Evolutionary conservation across 129 eudicot species (phyloP).

Genomic region (Dittrichia graveolens): DNA sequence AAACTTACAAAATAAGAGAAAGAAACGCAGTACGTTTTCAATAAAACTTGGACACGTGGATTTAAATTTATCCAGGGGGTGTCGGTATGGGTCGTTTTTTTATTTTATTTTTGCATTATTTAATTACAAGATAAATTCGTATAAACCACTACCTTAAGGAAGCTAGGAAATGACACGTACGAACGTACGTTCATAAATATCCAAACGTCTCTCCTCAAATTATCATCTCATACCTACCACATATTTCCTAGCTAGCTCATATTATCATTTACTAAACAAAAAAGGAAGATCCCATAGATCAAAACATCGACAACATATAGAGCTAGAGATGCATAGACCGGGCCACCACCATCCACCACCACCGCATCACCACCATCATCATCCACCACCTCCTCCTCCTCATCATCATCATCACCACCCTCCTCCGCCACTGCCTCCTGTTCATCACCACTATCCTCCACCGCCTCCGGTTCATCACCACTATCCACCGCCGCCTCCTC

Average conservation of each 20-base stretch:
- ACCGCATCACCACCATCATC: slow-evolving; percentile 23
- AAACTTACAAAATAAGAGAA: background rate
- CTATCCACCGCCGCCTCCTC: slow-evolving; percentile 24
- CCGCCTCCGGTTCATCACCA: slow-evolving; percentile 22
- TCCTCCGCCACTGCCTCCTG: slow-evolving; percentile 22
- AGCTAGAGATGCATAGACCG: slow-evolving; percentile 31
- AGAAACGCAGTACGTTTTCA: background rate
- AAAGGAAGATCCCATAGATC: too few species aligned
- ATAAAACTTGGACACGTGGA: background rate
- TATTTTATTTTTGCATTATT: background rate
- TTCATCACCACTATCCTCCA: background rate
- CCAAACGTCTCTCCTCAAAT: background rate
- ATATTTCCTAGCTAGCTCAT: too few species aligned
- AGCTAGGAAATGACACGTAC: background rate
- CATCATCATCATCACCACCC: slow-evolving; percentile 12
- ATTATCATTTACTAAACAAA: too few species aligned
- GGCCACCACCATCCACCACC: slow-evolving; percentile 22
- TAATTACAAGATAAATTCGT: background rate
- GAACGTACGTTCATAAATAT: background rate
- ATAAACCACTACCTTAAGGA: slow-evolving; percentile 29
- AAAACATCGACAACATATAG: too few species aligned
- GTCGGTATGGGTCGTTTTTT: background rate
- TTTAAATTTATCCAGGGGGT: background rate
- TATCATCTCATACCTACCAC: background rate
- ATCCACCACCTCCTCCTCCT: background rate